A percentile compares a stretch with the other conserved stretches of the same genome.
These are phyloP conservation scores for Kalmusia sp. DNA, from an alignment of 2,329 filamentous ascomycete genomes.

Conservation along the genomic window DNA sequence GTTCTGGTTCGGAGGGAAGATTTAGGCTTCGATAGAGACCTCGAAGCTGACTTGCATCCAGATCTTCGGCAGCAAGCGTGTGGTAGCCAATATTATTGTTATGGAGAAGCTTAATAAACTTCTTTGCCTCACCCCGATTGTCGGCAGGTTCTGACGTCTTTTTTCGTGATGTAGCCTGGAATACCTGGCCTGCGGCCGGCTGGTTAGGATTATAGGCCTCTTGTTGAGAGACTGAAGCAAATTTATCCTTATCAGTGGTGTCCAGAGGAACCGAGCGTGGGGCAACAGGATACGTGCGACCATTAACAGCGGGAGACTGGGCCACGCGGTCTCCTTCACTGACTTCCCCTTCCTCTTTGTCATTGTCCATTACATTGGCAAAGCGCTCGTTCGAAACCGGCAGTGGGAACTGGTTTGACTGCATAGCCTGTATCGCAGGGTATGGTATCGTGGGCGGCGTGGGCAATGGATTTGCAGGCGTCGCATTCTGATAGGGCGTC, in stretches of 20 bases:
- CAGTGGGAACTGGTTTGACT: conserved; percentile 14
- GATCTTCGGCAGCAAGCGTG: conserved; percentile 59
- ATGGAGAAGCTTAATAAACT: conserved; percentile 49
- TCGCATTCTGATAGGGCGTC: conserved; percentile 22
- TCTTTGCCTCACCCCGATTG: conserved; percentile 40
- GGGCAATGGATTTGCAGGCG: conserved; percentile 22
- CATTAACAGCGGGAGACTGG: conserved; percentile 18
- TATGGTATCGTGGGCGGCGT: conserved; percentile 7
- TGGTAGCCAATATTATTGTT: conserved; percentile 74
- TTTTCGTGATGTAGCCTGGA: conserved; percentile 9
- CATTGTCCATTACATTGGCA: conserved; percentile 46
- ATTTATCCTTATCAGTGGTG: background rate
- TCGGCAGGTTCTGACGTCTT: conserved; percentile 10
- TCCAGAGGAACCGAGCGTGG: conserved; percentile 33
- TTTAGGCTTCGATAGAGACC: conserved; percentile 36
- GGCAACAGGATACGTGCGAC: conserved; percentile 15
- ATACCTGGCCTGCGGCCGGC: conserved; percentile 24
- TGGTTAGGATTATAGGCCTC: conserved; percentile 26
- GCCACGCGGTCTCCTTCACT: conserved; percentile 60
- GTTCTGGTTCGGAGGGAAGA: conserved; percentile 35
- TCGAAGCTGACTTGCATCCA: conserved; percentile 35
- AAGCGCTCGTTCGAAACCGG: conserved; percentile 31
- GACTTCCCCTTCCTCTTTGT: conserved; percentile 77
- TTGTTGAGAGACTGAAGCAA: conserved; percentile 12
- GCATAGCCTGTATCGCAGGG: conserved; percentile 10